Evolutionary conservation across 208 protist genomes (phyloP), one percentile per base, ranked within the genome.

Genomic region (Angomonas deanei): DNA sequence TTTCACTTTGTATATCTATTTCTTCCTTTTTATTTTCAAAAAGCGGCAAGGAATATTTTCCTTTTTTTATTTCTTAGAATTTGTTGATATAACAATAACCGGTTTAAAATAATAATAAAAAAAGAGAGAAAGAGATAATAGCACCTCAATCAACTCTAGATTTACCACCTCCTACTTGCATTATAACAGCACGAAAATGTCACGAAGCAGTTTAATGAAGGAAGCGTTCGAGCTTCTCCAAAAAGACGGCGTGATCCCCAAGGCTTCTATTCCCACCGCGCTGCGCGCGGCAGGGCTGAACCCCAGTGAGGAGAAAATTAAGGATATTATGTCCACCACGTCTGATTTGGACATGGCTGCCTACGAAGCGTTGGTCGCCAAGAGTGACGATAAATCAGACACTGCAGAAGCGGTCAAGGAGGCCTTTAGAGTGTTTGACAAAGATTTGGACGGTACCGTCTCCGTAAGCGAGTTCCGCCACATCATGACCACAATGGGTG

Each of bases 371-470:
- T 77, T 96, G 24, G 91, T 96, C 0, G 66, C 74, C 10, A 88
- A 97, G 64, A 62, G 91, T 66, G 84, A 97, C 34, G 75, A 95
- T 64, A 89, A 92, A 56, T 90, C 73, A 23, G 96, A 98, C 64
- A 96, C 94, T 4, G 71, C 86, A 8, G 94, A 98, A 60, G 95
- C 96, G 21, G 92, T 98, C 10, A 89, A 92, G 46, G 96, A 98
- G 68, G 97, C 96, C 6, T 98, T 98, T 79, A 82, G 91, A 24
- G 93, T 98, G 15, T 98, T 98, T 66, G 97, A 98, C 71, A 97
- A 98, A 39, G 89, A 99, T 70, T 58, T 88, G 24, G 87, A 97
- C 74, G 97, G 97, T 21, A 97, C 82, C 10, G 96, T 99, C 33
- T 96, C 91, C 15, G 91, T 97, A 30, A 82, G 82, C n/a, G 97